A percentile compares a stretch with the other conserved stretches of the same genome.
Evolutionary conservation across 176 grass and related monocot genomes (phyloP).

Genomic region (Eleusine indica): DNA sequence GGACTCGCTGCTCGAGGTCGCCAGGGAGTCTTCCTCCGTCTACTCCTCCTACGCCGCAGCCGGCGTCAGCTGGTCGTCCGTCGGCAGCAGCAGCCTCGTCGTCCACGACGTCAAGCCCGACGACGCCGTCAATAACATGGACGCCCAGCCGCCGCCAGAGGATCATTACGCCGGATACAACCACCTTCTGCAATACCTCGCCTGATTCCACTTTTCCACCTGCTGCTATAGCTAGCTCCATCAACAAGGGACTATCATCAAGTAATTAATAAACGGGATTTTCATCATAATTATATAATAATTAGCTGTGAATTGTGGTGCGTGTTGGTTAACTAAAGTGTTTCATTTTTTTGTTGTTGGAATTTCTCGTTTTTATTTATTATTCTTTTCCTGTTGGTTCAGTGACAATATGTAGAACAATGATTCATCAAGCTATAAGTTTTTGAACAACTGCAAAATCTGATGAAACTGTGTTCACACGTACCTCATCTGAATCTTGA

Average conservation of each 20-base stretch:
- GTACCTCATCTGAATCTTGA: too few species aligned
- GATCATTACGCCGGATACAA: slow-evolving; percentile 49
- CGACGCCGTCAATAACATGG: slow-evolving; percentile 16
- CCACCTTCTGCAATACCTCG: slow-evolving; percentile 70
- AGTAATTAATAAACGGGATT: background rate
- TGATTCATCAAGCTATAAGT: background rate
- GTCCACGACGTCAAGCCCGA: slow-evolving; percentile 24
- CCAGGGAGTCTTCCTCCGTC: slow-evolving; percentile 46
- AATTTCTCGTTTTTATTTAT: background rate
- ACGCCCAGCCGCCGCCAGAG: background rate
- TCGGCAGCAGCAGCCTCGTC: background rate
- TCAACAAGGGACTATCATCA: background rate
- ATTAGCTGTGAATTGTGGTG: background rate
- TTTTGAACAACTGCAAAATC: too few species aligned
- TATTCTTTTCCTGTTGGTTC: background rate
- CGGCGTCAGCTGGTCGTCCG: background rate
- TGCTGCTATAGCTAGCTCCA: background rate
- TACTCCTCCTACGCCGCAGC: too few species aligned
- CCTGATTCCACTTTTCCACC: background rate
- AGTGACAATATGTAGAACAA: background rate
- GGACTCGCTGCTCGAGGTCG: slow-evolving; percentile 84
- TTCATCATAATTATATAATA: background rate
- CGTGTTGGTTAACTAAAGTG: background rate
- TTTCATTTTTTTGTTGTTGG: background rate
- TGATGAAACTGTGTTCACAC: too few species aligned